Percentiles rank a stretch among this genome's conserved stretches.
phyloP scores from a whole-genome alignment of 345 rosid genomes.

The Bretschneidera sinensis region DNA sequence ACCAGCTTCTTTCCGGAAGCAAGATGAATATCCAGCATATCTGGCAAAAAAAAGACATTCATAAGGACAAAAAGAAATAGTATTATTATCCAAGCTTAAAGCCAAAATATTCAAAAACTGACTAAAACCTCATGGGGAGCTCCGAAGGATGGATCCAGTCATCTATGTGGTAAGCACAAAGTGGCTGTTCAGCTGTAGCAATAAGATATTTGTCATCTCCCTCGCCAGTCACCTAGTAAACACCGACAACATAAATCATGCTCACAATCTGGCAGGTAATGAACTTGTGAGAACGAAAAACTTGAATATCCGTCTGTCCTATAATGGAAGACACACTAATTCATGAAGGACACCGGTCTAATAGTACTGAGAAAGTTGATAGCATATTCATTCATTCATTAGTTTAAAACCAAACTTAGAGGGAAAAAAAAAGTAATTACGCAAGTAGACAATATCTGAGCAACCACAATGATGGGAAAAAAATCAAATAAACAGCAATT shows the following conservation, averaged over 20 bases:
- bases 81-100: not conserved
- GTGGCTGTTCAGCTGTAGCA: slow-evolving; percentile 96
- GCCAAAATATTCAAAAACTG: not conserved
- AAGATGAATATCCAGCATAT: slow-evolving; percentile 92
- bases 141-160: slow-evolving; percentile 91
- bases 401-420: too few relatives aligned
- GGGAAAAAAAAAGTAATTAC: too few relatives aligned
- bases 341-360: too few relatives aligned
- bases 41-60: slow-evolving; percentile 27
- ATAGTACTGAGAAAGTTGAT: too few relatives aligned
- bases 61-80: slow-evolving; percentile 1
- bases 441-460: too few relatives aligned
- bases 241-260: not conserved
- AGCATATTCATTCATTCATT: too few relatives aligned
- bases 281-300: too few relatives aligned
- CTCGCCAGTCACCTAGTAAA: slow-evolving; percentile 82
- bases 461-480: slow-evolving; percentile 3
- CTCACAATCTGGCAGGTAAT: too few relatives aligned
- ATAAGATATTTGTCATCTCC: slow-evolving; percentile 93
- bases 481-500: not conserved
- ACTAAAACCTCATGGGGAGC: slow-evolving; percentile 63
- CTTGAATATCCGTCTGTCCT: too few relatives aligned
- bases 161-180: slow-evolving; percentile 83
- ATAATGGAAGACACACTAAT: too few relatives aligned
- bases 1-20: slow-evolving; percentile 98